phyloP scores from a whole-genome alignment of 2,329 filamentous ascomycete genomes.

The Drechmeria coniospora region DNA sequence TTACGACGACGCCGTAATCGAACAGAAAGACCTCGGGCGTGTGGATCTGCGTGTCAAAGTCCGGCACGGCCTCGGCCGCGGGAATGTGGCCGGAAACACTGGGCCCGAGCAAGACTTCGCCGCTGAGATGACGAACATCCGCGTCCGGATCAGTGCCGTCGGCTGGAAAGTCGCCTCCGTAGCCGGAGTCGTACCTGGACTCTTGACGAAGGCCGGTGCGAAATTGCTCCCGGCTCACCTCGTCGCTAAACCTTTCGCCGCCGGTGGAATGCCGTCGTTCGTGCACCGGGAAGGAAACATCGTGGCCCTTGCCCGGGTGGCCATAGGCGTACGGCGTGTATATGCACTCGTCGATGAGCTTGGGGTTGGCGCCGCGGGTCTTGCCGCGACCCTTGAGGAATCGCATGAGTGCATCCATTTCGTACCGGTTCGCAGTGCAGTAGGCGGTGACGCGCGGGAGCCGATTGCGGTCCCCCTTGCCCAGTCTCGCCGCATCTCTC shows the following conservation, averaged over 20 bases:
- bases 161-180: conserved; percentile 12
- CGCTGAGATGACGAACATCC: conserved; percentile 11
- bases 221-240: conserved; percentile 33
- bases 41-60: conserved; percentile 79
- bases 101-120: conserved; percentile 19
- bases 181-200: conserved; percentile 16
- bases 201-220: conserved; percentile 44
- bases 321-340: conserved; percentile 86
- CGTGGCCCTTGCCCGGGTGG: conserved; percentile 8
- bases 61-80: conserved; percentile 35
- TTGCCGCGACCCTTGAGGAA: conserved; percentile 78
- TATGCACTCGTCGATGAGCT: conserved; percentile 93
- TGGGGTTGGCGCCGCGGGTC: conserved; percentile 66
- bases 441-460: conserved; percentile 90
- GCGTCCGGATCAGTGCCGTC: conserved; percentile 11
- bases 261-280: conserved; percentile 66
- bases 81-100: conserved; percentile 19
- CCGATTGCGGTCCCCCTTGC: conserved; percentile 79
- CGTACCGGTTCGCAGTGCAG: conserved; percentile 84
- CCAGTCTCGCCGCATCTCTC: conserved; percentile 78
- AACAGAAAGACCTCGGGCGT: conserved; percentile 93
- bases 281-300: conserved; percentile 27
- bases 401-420: conserved; percentile 76
- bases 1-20: conserved; percentile 92
- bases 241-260: conserved; percentile 34